Conservation (phyloP, 805 yeast genomes). For the Candida tallmaniae region DNA sequence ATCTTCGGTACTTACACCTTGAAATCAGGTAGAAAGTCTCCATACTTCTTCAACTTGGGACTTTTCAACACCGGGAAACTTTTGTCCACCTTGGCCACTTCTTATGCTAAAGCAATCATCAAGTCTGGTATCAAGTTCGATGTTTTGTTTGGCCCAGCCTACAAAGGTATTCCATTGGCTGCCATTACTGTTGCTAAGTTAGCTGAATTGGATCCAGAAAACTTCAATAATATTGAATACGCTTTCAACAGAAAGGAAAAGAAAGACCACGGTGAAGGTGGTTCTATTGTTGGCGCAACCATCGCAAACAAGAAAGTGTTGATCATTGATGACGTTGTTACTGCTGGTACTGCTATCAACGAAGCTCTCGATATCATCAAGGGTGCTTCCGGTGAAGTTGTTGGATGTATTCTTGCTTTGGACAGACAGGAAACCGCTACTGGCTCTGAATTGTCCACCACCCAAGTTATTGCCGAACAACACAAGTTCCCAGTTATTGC, state of each 20-base stretch:
- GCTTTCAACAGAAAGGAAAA: constrained; percentile 96
- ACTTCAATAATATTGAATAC: constrained; percentile 70
- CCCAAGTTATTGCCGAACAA: constrained; percentile 68
- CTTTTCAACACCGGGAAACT: constrained; percentile 76
- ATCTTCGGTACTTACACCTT: constrained; percentile 86
- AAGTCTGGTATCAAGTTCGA: constrained; percentile 81
- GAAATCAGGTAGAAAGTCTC: constrained; percentile 91
- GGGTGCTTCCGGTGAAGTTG: constrained; percentile 64
- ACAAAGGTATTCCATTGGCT: constrained; percentile 94
- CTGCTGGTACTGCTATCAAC: constrained; percentile 97
- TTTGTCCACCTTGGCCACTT: constrained; percentile 74
- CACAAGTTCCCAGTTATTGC: constrained; percentile 79
- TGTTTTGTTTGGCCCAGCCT: constrained; percentile 94
- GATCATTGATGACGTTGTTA: constrained; percentile 95
- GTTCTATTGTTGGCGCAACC: constrained; percentile 82
- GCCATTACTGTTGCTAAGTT: constrained; percentile 90
- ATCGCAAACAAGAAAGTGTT: constrained; percentile 69
- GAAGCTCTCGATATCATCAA: constrained; percentile 84
- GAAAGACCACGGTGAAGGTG: constrained; percentile 99
- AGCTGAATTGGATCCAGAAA: constrained; percentile 83
- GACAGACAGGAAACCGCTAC: constrained; percentile 92
- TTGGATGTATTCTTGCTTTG: constrained; percentile 84
- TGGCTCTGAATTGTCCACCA: constrained; percentile 67
- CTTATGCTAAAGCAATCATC: constrained; percentile 86
- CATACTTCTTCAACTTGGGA: constrained; percentile 95